Evolutionary conservation across 192 early-diverging fungal species (phyloP).

Genomic region (Spizellomyces sp.): DNA sequence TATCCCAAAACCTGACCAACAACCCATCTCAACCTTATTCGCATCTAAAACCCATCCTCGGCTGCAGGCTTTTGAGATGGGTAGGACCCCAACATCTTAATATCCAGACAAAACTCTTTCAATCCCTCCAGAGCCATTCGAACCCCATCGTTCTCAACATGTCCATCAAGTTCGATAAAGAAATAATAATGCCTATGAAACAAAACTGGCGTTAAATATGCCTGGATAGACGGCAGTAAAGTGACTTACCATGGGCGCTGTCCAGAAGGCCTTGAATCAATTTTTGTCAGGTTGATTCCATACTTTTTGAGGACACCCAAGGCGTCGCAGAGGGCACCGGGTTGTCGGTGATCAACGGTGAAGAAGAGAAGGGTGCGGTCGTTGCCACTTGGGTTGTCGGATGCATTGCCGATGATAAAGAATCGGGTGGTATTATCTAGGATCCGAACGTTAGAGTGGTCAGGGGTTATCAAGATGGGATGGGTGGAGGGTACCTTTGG

Average conservation of each 20-base stretch:
- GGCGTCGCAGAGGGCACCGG: conserved; percentile 84
- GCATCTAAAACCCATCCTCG: neutral
- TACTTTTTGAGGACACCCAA: conserved; percentile 81
- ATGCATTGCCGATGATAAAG: conserved; percentile 78
- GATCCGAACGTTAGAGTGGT: neutral
- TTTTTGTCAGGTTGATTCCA: conserved; percentile 84
- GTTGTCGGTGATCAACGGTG: conserved; percentile 87
- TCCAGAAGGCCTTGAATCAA: conserved; percentile 86
- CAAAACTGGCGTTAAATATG: neutral
- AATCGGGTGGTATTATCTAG: conserved; percentile 91
- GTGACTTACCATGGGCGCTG: conserved; percentile 64
- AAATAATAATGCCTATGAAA: conserved; percentile 81
- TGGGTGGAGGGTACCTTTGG: conserved; percentile 50
- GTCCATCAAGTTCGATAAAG: conserved; percentile 89
- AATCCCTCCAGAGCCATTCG: conserved; percentile 68
- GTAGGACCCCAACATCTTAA: conserved; percentile 83
- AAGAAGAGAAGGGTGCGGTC: conserved; percentile 85
- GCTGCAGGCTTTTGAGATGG: conserved; percentile 52
- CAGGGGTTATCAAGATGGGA: neutral
- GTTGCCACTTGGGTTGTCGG: conserved; percentile 63
- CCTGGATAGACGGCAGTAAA: neutral
- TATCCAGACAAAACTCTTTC: conserved; percentile 69
- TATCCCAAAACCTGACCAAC: no score
- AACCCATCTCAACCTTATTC: no score
- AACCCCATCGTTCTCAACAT: conserved; percentile 70